phyloP scores from a whole-genome alignment of 257 asterid genomes.

The Linderniella brevidens region DNA sequence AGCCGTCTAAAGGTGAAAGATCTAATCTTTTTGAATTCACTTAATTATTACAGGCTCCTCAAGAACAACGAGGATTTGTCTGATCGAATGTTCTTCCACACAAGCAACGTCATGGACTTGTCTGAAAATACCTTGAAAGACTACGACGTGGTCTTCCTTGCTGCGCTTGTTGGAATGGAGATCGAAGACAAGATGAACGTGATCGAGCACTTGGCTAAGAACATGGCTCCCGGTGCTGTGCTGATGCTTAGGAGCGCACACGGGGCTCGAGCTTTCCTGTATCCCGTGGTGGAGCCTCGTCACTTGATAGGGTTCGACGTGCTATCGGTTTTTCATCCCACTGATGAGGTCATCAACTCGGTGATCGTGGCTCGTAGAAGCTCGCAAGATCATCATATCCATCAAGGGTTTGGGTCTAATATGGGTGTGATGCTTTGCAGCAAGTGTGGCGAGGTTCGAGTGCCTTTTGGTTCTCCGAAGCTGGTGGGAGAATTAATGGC shows the following conservation, averaged over 20 bases:
- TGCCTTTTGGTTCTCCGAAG: too few relatives aligned
- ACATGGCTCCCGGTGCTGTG: constrained; percentile 64
- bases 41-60: constrained; percentile 16
- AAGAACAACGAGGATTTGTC: constrained; percentile 38
- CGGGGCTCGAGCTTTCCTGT: constrained; percentile 69
- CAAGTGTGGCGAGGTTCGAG: constrained; percentile 47
- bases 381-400: constrained; percentile 1
- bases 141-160: constrained; percentile 75
- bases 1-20: too few relatives aligned
- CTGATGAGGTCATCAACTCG: constrained; percentile 84
- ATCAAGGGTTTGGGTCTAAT: constrained; percentile 15
- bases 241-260: constrained; percentile 85
- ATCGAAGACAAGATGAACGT: constrained; percentile 37
- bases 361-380: constrained; percentile 51
- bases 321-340: constrained; percentile 59
- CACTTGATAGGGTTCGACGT: constrained; percentile 66
- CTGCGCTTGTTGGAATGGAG: constrained; percentile 86
- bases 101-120: constrained; percentile 42
- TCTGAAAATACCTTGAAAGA: constrained; percentile 19
- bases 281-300: constrained; percentile 63
- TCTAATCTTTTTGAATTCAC: too few relatives aligned
- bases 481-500: constrained; percentile 7
- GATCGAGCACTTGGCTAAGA: constrained; percentile 34
- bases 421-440: constrained; percentile 18
- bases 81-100: constrained; percentile 37